Percentiles rank a stretch among this genome's conserved stretches.
Evolutionary conservation across 179 eudicot species (phyloP).

Genomic region (Nepenthes alata): DNA sequence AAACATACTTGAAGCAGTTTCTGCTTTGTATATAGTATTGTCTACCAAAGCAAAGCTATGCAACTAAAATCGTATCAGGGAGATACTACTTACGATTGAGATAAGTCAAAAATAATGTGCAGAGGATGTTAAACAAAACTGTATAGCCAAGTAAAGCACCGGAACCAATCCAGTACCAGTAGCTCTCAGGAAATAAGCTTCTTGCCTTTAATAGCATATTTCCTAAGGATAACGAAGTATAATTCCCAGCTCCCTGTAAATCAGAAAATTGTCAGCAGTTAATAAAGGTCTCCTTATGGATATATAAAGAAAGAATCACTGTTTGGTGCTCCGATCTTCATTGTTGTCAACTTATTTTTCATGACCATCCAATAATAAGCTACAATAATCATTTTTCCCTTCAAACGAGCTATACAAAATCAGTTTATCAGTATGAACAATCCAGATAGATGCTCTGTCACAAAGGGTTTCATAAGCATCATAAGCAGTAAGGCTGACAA

Average conservation of each 20-base stretch:
- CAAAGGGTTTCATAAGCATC: too few relatives aligned
- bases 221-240: conserved; percentile 46
- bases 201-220: conserved; percentile 60
- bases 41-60: not conserved
- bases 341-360: not conserved
- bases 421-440: too few relatives aligned
- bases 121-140: conserved; percentile 57
- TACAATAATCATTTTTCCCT: too few relatives aligned
- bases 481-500: too few relatives aligned
- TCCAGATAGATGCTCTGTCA: too few relatives aligned
- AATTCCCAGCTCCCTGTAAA: conserved; percentile 52
- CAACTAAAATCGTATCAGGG: conserved; percentile 1
- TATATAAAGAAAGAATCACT: not conserved
- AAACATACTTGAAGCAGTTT: too few relatives aligned
- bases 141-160: conserved; percentile 83
- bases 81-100: conserved; percentile 65
- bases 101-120: conserved; percentile 63
- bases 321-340: not conserved
- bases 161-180: conserved; percentile 95
- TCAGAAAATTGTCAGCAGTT: conserved; percentile 4
- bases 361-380: too few relatives aligned
- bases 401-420: too few relatives aligned
- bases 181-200: conserved; percentile 56
- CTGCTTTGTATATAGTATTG: not conserved
- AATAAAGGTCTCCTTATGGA: not conserved